Percentiles rank a stretch among this genome's conserved stretches.
phyloP scores from a whole-genome alignment of 2,329 filamentous ascomycete species.

The Ophiostoma perfectum region DNA sequence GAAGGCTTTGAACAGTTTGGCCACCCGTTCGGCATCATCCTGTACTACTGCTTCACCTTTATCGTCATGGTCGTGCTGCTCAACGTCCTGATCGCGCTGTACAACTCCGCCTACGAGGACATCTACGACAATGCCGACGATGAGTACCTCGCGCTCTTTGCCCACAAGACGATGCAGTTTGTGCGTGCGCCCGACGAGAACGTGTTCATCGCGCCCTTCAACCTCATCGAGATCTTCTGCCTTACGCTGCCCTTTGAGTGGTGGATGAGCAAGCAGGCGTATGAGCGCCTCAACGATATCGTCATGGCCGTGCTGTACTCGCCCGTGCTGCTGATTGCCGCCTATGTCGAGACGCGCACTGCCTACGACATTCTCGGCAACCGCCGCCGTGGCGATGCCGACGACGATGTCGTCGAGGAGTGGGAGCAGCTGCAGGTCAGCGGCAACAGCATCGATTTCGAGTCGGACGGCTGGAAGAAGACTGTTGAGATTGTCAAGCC shows the following conservation, averaged over 20 bases:
- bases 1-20: slow-evolving; percentile 82
- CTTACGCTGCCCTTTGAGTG: slow-evolving; percentile 82
- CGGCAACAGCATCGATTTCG: slow-evolving; percentile 74
- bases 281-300: slow-evolving; percentile 78
- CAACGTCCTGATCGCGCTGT: slow-evolving; percentile 94
- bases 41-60: slow-evolving; percentile 98
- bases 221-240: slow-evolving; percentile 79
- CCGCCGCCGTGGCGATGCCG: slow-evolving; percentile 71
- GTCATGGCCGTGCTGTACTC: slow-evolving; percentile 68
- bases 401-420: slow-evolving; percentile 83
- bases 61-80: slow-evolving; percentile 81
- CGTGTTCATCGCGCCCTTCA: slow-evolving; percentile 94
- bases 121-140: slow-evolving; percentile 91
- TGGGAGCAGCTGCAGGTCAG: slow-evolving; percentile 79
- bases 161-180: slow-evolving; percentile 93
- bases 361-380: slow-evolving; percentile 67
- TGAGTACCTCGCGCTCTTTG: slow-evolving; percentile 89
- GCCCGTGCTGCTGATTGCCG: slow-evolving; percentile 73
- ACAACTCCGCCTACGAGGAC: slow-evolving; percentile 93
- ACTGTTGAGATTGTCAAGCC: slow-evolving; percentile 69
- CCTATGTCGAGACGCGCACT: slow-evolving; percentile 61
- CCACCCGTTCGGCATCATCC: slow-evolving; percentile 85
- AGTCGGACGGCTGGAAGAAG: slow-evolving; percentile 79
- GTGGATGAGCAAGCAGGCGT: slow-evolving; percentile 75
- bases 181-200: slow-evolving; percentile 96